Base-by-base conservation (phyloP, 192 early-diverging fungal species). In the Coemansia sp. region DNA sequence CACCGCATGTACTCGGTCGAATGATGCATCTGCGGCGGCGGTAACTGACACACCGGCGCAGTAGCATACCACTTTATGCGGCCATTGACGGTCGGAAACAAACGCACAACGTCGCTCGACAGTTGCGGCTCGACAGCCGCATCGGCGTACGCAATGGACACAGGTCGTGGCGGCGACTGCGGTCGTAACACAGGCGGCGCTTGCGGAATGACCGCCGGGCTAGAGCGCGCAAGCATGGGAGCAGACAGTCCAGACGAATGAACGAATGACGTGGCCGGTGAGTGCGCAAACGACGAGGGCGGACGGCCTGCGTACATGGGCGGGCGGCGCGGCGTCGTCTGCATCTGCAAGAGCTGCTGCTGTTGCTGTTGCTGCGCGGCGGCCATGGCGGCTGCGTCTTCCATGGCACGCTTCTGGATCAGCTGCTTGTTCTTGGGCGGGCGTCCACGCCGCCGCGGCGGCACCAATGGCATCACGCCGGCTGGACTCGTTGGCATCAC, bases 371-470 rank as follows among this genome's bases (percentile, higher is more conserved):
- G 51, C 55, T 56, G 55, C 4, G 27, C 27, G 3, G 70, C 75
- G 10, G 56, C 61, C 8, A 50, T 50, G 7, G 60, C 66, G 1
- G 76, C 76, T 0, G 77, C 77, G 45, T 73, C 72, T 56, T 80
- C 77, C 61, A 65, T 67, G 5, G 71, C 77, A 10, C 72, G 77
- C 65, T 73, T 64, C 55, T 74, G 56, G 27, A 80, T 80, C 14
- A 80, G 72, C 65, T 74, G 68, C 69, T 74, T 71, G 55, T 80
- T 80, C 62, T 80, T 80, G 35, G 77, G 77, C 19, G 77, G 77
- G 11, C 77, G 68, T 0, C 77, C 77, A 29, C 77, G 77, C 8
- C 72, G 64, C 50, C 51, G 67, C n/a, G 72, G 78, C 35, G 67
- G 24, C 24, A 51, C 55, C 12, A 65, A 7, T 3, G 56, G 53